phyloP scores from a whole-genome alignment of 2,329 filamentous ascomycete genomes.

The Botryotinia narcissicola region DNA sequence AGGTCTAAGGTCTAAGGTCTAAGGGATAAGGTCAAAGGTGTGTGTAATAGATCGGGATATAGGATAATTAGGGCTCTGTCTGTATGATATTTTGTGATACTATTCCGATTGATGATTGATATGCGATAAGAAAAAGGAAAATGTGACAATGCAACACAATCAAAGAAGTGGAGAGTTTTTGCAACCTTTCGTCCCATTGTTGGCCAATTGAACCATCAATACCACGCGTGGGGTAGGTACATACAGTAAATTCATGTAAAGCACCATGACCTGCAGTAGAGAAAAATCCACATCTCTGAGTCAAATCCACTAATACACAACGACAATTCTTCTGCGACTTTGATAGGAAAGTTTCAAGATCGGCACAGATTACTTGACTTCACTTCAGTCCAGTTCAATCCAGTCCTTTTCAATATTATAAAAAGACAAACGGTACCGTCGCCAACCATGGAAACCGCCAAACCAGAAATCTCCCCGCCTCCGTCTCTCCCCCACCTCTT shows the following conservation, averaged over 20 bases:
- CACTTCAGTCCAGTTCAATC: not conserved
- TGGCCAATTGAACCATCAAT: not conserved
- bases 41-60: not conserved
- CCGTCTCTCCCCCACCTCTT: constrained; percentile 33
- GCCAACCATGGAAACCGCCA: not conserved
- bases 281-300: constrained; percentile 8
- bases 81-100: not conserved
- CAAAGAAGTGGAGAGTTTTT: constrained; percentile 1
- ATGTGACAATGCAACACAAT: not conserved
- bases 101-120: not conserved
- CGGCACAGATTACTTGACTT: not conserved
- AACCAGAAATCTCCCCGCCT: constrained; percentile 1
- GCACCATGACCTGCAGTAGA: constrained; percentile 15
- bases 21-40: not conserved
- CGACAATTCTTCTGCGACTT: not conserved
- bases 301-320: constrained; percentile 6
- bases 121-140: not conserved
- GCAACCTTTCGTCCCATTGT: not conserved
- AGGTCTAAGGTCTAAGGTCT: not conserved
- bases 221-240: not conserved
- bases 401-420: not conserved
- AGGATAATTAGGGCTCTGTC: not conserved
- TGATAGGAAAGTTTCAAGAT: no score
- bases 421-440: not conserved
- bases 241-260: constrained; percentile 9